A percentile compares a stretch with the other conserved stretches of the same genome.
Conservation (phyloP, 208 protist genomes). For the Acanthamoeba sp. region DNA sequence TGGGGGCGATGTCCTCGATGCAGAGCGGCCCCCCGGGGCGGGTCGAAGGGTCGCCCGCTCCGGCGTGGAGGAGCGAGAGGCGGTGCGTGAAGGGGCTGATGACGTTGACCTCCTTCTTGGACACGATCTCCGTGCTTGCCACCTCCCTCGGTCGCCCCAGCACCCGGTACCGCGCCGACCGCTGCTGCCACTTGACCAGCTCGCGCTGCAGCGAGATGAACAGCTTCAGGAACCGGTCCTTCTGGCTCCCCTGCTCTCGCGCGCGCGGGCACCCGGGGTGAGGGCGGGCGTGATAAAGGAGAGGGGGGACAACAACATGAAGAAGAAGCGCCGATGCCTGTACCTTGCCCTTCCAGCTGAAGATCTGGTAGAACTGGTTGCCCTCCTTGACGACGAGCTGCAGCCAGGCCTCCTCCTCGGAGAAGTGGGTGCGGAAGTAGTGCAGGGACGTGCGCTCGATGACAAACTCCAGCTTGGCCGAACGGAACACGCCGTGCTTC, state of each 20-base stretch:
- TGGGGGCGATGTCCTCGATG: conserved; percentile 61
- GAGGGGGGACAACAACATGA: no score
- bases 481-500: conserved; percentile 78
- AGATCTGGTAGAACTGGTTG: conserved; percentile 77
- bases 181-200: conserved; percentile 71
- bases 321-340: not conserved
- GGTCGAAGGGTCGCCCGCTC: not conserved
- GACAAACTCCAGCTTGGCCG: conserved; percentile 60
- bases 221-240: conserved; percentile 74
- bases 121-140: conserved; percentile 76
- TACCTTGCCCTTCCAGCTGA: conserved; percentile 78
- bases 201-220: conserved; percentile 70
- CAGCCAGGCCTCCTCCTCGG: conserved; percentile 75
- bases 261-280: no score
- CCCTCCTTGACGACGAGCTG: conserved; percentile 77
- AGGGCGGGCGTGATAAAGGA: no score
- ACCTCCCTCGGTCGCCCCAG: not conserved
- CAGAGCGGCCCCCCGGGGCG: conserved; percentile 14
- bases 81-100: conserved; percentile 76
- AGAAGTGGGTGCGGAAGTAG: conserved; percentile 79
- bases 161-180: conserved; percentile 39
- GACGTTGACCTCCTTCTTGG: conserved; percentile 75
- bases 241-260: conserved; percentile 62
- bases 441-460: conserved; percentile 66
- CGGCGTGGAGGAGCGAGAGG: not conserved